Base-by-base conservation (phyloP, 192 early-diverging fungal species). In the Phycomyces nitens region DNA sequence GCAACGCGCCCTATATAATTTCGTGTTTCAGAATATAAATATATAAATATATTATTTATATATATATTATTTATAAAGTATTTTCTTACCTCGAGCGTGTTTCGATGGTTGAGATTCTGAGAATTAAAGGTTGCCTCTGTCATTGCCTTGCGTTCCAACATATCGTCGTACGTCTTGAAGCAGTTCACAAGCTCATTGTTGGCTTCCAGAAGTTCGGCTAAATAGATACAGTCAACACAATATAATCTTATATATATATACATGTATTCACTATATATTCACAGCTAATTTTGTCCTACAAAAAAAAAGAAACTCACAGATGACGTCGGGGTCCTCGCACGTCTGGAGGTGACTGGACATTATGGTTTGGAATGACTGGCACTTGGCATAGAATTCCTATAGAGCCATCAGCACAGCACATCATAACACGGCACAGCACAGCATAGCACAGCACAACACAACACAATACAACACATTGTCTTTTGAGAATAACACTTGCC, bases 301-400 rank as follows among this genome's bases (percentile, higher is more conserved):
- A 40, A 21, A 47, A 34, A 34, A 34, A 34, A 34, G 7, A 7
- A 23, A 66, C 73, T 57, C 78, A 84, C 82, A 74, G 52, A 84
- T 65, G 15, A 66, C 26, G 24, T 70, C 68, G 34, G 73, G 34
- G 39, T 75, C 73, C 38, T 68, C 65, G 14, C 62, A 63, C 9
- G 55, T 62, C 43, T 70, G 60, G 22, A 75, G 61, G 27, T 84
- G 72, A 21, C 60, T 56, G 49, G 62, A 66, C 51, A 84, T 66
- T 21, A 64, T 67, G 40, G 68, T 69, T 51, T 80, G 78, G 14
- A 77, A 55, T 15, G 60, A 58, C 54, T 74, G 56, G 55, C 78
- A 82, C 56, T 84, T 84, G 22, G 62, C 65, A 54, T 80, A 75
- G 59, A 84, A 84, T 60, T 84, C 80, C 79, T 84, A 72, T 9